Percentiles rank a stretch among this genome's conserved stretches.
phyloP scores from a whole-genome alignment of 208 protist species.

The Jaenimonas drosophilae region DNA sequence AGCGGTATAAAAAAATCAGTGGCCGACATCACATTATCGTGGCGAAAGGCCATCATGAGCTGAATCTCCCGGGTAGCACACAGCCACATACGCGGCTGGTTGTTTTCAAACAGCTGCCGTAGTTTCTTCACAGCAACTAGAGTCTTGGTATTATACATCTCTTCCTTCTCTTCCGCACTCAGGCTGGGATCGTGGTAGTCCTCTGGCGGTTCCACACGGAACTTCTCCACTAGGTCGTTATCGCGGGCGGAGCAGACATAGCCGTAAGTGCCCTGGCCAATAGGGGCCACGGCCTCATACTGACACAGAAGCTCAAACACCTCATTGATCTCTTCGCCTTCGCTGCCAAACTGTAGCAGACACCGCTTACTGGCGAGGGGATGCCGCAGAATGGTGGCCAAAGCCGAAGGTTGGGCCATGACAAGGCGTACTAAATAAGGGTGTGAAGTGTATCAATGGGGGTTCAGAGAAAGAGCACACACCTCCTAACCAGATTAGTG shows the following conservation, averaged over 20 bases:
- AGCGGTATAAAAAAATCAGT: conserved; percentile 80
- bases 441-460: too few relatives aligned
- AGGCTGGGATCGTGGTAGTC: conserved; percentile 34
- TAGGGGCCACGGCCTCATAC: conserved; percentile 57
- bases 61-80: conserved; percentile 77
- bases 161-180: conserved; percentile 29
- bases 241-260: conserved; percentile 72
- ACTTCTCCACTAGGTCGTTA: conserved; percentile 49
- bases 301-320: conserved; percentile 72
- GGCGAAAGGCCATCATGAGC: conserved; percentile 74
- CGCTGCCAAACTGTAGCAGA: conserved; percentile 40
- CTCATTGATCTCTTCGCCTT: conserved; percentile 38
- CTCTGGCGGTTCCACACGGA: conserved; percentile 21
- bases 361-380: conserved; percentile 68
- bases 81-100: conserved; percentile 78
- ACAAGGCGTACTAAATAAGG: too few relatives aligned
- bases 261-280: conserved; percentile 65
- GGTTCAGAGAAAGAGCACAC: too few relatives aligned
- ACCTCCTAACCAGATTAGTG: too few relatives aligned
- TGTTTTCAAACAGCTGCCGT: conserved; percentile 56
- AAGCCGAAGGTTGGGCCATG: too few relatives aligned
- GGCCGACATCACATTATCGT: conserved; percentile 75
- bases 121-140: conserved; percentile 80
- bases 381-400: conserved; percentile 52
- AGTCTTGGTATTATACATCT: conserved; percentile 46